Conservation (phyloP, 805 yeast genomes). For the Kurtzmaniella fragi region DNA sequence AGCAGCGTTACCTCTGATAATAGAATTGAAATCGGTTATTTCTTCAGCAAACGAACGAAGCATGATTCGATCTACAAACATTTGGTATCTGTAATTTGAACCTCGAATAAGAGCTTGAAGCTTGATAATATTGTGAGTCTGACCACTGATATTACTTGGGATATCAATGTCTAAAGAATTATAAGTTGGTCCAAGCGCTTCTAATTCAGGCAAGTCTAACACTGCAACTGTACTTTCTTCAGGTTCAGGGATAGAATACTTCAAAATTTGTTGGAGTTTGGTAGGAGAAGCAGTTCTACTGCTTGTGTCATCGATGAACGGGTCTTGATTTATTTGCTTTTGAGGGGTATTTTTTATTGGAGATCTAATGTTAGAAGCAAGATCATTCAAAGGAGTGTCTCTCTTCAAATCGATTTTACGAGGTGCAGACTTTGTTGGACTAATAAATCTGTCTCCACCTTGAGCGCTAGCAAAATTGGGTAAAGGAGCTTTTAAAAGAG, state of each 20-base stretch:
- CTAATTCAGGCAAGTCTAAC: slow-evolving; percentile 15
- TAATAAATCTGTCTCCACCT: slow-evolving; percentile 18
- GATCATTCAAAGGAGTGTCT: no score
- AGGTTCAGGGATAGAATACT: neutral
- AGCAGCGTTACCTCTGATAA: slow-evolving; percentile 44
- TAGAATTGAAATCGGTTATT: slow-evolving; percentile 44
- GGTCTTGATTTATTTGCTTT: neutral
- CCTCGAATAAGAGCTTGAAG: slow-evolving; percentile 74
- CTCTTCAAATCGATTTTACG: no score
- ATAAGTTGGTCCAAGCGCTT: slow-evolving; percentile 9
- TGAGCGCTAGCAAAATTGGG: slow-evolving; percentile 60
- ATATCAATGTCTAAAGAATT: neutral
- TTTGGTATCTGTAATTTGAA: slow-evolving; percentile 55
- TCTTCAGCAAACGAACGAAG: slow-evolving; percentile 52
- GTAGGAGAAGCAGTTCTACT: slow-evolving; percentile 1
- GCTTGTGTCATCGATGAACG: slow-evolving; percentile 4
- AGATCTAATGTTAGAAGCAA: neutral
- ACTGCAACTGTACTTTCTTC: neutral
- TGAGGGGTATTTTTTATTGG: neutral
- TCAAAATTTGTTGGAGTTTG: no score
- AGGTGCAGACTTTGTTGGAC: slow-evolving; percentile 2
- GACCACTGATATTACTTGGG: neutral
- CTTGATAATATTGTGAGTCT: slow-evolving; percentile 30
- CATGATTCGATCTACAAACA: slow-evolving; percentile 61
- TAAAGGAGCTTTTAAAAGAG: slow-evolving; percentile 58